phyloP scores from a whole-genome alignment of 768 basidiomycete genomes.

The Boletales sp. region DNA sequence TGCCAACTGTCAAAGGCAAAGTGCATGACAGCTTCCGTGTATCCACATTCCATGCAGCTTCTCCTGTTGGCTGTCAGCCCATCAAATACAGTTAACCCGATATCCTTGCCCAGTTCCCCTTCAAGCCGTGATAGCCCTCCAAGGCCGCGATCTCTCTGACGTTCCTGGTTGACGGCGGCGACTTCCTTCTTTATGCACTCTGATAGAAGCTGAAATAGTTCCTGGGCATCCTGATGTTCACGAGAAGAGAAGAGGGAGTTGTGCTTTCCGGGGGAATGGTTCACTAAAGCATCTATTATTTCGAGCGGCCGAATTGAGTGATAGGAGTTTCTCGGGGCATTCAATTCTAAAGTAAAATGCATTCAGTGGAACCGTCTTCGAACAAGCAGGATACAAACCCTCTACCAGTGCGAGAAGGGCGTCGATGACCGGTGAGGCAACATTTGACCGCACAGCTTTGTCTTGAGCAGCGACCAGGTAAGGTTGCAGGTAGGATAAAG shows the following conservation, averaged over 20 bases:
- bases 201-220: slow-evolving; percentile 91
- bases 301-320: slow-evolving; percentile 66
- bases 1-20: slow-evolving; percentile 87
- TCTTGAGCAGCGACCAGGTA: slow-evolving; percentile 73
- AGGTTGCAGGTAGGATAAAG: slow-evolving; percentile 75
- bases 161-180: slow-evolving; percentile 68
- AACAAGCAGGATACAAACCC: slow-evolving; percentile 39
- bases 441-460: slow-evolving; percentile 74
- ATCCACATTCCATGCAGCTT: slow-evolving; percentile 86
- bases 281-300: slow-evolving; percentile 67
- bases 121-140: slow-evolving; percentile 44
- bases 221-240: slow-evolving; percentile 98
- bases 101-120: slow-evolving; percentile 30
- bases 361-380: slow-evolving; percentile 4
- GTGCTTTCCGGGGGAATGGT: slow-evolving; percentile 48
- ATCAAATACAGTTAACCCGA: slow-evolving; percentile 76
- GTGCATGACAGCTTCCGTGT: slow-evolving; percentile 92
- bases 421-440: slow-evolving; percentile 85
- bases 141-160: slow-evolving; percentile 65
- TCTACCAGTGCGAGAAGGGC: slow-evolving; percentile 67
- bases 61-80: slow-evolving; percentile 87
- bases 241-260: slow-evolving; percentile 77
- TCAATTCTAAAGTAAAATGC: slow-evolving; percentile 46
- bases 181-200: slow-evolving; percentile 87
- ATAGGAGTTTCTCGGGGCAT: slow-evolving; percentile 55